These are phyloP conservation scores for Boletus rubropictus DNA, from an alignment of 768 basidiomycete species.

Conservation along the genomic window DNA sequence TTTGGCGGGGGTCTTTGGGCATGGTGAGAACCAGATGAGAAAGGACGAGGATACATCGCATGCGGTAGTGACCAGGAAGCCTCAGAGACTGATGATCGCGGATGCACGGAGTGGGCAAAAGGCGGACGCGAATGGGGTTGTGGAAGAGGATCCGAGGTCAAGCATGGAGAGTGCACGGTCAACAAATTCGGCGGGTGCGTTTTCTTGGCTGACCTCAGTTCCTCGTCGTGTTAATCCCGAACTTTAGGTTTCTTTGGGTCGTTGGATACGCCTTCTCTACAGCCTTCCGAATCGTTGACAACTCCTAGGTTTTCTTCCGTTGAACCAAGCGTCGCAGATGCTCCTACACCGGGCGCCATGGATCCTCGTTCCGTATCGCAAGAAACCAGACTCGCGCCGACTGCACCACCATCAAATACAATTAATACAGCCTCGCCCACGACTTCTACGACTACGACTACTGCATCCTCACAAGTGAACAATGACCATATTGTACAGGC, in stretches of 20 bases:
- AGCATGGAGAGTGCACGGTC: constrained; percentile 26
- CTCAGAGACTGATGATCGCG: constrained; percentile 65
- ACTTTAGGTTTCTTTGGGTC: constrained; percentile 37
- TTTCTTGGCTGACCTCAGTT: neutral
- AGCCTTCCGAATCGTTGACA: constrained; percentile 29
- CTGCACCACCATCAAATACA: constrained; percentile 10
- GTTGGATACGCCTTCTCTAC: constrained; percentile 42
- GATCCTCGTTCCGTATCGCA: constrained; percentile 12
- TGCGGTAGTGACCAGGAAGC: constrained; percentile 45
- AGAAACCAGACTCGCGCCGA: constrained; percentile 15
- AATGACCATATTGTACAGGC: constrained; percentile 45
- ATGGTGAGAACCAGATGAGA: constrained; percentile 36
- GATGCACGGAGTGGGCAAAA: constrained; percentile 38
- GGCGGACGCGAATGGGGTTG: constrained; percentile 32
- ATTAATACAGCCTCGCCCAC: constrained; percentile 6
- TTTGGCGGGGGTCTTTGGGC: constrained; percentile 86
- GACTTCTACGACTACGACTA: constrained; percentile 7
- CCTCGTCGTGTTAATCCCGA: constrained; percentile 1
- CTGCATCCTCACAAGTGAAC: constrained; percentile 20
- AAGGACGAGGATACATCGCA: constrained; percentile 32
- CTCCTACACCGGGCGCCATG: constrained; percentile 8
- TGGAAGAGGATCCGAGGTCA: constrained; percentile 37
- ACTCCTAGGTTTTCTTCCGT: constrained; percentile 27
- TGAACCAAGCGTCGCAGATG: constrained; percentile 19
- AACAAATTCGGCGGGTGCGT: constrained; percentile 11